These are phyloP conservation scores for Violaceomyces palustris DNA, from an alignment of 1,284 basidiomycete genomes.

Conservation along the genomic window DNA sequence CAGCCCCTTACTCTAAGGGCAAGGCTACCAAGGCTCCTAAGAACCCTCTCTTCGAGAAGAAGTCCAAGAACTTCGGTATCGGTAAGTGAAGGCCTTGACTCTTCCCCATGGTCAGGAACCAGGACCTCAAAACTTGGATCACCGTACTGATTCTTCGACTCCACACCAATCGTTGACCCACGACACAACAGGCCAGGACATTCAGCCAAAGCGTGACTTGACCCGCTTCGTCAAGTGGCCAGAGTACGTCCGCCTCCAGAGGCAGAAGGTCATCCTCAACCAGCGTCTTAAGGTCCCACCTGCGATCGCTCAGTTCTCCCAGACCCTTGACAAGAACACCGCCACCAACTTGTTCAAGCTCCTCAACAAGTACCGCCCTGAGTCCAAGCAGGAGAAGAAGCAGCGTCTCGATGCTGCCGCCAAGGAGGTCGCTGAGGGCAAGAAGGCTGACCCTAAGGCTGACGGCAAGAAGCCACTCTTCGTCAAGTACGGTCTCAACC, in stretches of 20 bases:
- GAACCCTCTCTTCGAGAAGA: slow-evolving; percentile 93
- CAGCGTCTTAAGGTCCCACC: slow-evolving; percentile 98
- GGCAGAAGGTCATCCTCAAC: slow-evolving; percentile 97
- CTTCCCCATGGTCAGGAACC: too few species aligned
- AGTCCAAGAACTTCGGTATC: slow-evolving; percentile 88
- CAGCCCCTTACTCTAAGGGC: slow-evolving; percentile 47
- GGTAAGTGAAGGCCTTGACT: slow-evolving; percentile 70
- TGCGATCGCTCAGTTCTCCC: slow-evolving; percentile 93
- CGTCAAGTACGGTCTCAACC: slow-evolving; percentile 96
- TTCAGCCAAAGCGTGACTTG: slow-evolving; percentile 83
- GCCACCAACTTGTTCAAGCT: slow-evolving; percentile 97
- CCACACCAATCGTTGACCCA: too few species aligned
- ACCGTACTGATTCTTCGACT: too few species aligned
- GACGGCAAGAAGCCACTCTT: slow-evolving; percentile 76
- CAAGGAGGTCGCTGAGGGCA: slow-evolving; percentile 67
- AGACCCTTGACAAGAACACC: slow-evolving; percentile 99
- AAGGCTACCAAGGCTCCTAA: slow-evolving; percentile 61
- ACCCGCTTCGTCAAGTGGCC: slow-evolving; percentile 99
- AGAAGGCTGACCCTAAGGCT: slow-evolving; percentile 52
- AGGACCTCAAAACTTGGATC: too few species aligned
- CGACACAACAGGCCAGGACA: slow-evolving; percentile 73
- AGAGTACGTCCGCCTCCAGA: slow-evolving; percentile 94
- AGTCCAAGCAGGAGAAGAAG: slow-evolving; percentile 97
- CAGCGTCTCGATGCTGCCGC: slow-evolving; percentile 76
- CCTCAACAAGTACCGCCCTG: slow-evolving; percentile 89